Percentiles rank a stretch among this genome's conserved stretches.
These are phyloP conservation scores for Colletotrichum cereale DNA, from an alignment of 2,329 filamentous ascomycete genomes.

Conservation along the genomic window DNA sequence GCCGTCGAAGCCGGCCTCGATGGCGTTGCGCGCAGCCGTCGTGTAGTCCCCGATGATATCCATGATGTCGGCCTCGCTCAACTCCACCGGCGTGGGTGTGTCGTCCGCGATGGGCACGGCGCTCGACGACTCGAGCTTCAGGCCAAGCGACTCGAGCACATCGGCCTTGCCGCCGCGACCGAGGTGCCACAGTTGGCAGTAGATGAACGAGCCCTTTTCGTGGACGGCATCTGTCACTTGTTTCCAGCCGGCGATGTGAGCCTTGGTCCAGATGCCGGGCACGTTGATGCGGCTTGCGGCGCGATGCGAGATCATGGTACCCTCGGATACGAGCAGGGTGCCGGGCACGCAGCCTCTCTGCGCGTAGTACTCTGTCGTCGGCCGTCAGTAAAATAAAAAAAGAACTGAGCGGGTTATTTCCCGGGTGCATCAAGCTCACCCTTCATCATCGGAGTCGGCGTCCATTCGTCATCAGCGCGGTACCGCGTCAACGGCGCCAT, in stretches of 20 bases:
- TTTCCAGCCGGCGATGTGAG: conserved; percentile 72
- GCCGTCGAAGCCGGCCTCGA: conserved; percentile 76
- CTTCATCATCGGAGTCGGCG: conserved; percentile 38
- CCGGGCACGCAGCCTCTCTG: conserved; percentile 51
- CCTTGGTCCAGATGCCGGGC: conserved; percentile 69
- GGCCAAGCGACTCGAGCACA: conserved; percentile 56
- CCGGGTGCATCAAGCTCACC: conserved; percentile 23
- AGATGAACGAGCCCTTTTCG: conserved; percentile 71
- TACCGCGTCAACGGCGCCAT: conserved; percentile 44
- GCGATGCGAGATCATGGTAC: conserved; percentile 63
- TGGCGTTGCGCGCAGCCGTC: conserved; percentile 69
- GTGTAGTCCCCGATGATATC: conserved; percentile 74
- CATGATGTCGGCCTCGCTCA: conserved; percentile 76
- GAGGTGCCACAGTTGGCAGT: conserved; percentile 73
- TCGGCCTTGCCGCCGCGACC: conserved; percentile 63
- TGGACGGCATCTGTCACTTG: conserved; percentile 73
- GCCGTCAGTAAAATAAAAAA: no score
- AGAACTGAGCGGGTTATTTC: no score
- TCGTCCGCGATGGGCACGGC: conserved; percentile 61
- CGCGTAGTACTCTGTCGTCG: conserved; percentile 45
- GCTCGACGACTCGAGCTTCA: conserved; percentile 60
- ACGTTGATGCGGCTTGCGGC: conserved; percentile 61
- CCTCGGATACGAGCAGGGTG: conserved; percentile 69
- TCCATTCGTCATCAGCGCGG: conserved; percentile 43
- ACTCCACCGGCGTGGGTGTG: conserved; percentile 67